These are phyloP conservation scores for Purshia tridentata DNA, from an alignment of 306 rosid species.

Conservation along the genomic window DNA sequence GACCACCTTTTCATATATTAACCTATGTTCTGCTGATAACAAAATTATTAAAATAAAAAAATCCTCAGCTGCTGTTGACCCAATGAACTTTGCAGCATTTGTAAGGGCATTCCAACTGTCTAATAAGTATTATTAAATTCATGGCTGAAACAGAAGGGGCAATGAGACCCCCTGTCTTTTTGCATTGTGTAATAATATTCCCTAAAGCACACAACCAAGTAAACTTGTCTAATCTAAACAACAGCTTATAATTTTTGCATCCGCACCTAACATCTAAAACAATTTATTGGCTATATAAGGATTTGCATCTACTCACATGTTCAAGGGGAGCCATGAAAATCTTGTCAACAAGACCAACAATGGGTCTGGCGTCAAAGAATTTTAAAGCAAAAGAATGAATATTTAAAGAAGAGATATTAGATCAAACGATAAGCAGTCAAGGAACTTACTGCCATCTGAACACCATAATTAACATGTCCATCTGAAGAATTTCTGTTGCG, in stretches of 20 bases:
- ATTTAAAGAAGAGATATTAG: neutral
- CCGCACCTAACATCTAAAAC: neutral
- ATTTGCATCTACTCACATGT: neutral
- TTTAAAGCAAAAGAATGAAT: neutral
- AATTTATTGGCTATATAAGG: no score
- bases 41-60: neutral
- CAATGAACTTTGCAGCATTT: neutral
- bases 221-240: neutral
- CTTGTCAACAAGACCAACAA: slow-evolving; percentile 3
- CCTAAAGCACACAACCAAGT: slow-evolving; percentile 1
- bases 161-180: neutral
- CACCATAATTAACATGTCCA: slow-evolving; percentile 86
- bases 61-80: neutral
- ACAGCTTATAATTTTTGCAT: neutral
- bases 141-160: neutral
- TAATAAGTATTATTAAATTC: neutral
- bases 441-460: slow-evolving; percentile 95
- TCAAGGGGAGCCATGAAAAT: neutral
- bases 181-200: neutral
- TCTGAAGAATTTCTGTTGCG: slow-evolving; percentile 88
- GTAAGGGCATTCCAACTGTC: neutral
- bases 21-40: neutral
- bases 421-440: neutral
- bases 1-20: slow-evolving; percentile 1
- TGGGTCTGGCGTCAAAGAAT: neutral